Conservation (phyloP, 2,329 filamentous ascomycete species). For the Nannizziopsis barbatae region DNA sequence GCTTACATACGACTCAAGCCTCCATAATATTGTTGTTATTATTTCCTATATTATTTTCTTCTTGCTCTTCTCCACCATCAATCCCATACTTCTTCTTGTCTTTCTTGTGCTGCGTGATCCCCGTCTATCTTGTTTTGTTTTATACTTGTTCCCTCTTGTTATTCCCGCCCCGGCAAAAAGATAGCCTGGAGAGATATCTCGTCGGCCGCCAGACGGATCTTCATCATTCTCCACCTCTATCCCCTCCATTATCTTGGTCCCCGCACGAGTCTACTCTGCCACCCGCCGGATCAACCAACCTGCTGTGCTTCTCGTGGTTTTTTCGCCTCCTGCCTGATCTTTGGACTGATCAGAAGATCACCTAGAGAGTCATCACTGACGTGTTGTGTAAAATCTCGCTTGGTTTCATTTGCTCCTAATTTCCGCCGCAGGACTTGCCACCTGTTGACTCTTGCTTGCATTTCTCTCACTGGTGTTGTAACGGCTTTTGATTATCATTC, state of each 20-base stretch:
- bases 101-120: background rate
- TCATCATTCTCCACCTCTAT: background rate
- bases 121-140: constrained; percentile 3
- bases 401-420: constrained; percentile 10
- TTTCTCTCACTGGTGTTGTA: background rate
- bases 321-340: background rate
- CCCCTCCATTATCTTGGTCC: background rate
- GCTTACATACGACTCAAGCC: constrained; percentile 1
- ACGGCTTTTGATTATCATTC: constrained; percentile 2
- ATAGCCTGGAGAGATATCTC: background rate
- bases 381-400: constrained; percentile 2
- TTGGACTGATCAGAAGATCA: constrained; percentile 1
- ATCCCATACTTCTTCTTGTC: background rate
- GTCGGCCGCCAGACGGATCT: background rate
- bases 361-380: background rate
- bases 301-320: background rate
- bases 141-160: background rate
- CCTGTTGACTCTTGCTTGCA: background rate
- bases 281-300: background rate
- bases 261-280: background rate
- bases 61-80: constrained; percentile 1
- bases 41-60: constrained; percentile 9
- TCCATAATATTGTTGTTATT: constrained; percentile 11
- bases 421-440: constrained; percentile 10
- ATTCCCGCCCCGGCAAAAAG: background rate